Base-by-base conservation (phyloP, 306 rosid species). In the Aeschynomene evenia region DNA sequence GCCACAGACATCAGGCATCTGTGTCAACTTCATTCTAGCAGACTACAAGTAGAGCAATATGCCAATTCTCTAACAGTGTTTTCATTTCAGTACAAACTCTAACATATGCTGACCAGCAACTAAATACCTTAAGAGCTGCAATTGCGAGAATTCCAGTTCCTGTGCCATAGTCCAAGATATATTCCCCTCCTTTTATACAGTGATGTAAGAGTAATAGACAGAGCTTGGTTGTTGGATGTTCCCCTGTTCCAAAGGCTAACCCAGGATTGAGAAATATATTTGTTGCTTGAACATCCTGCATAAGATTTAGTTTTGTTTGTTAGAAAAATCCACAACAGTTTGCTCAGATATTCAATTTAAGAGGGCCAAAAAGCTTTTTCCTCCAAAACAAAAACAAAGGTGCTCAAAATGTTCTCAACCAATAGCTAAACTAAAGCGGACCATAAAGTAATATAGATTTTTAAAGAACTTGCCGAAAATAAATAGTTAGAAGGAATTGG, bases 131-230 rank as follows among this genome's bases (percentile, higher is more conserved):
- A 4, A 90, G 72, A 56, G 97, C 92, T 56, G 91, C 94, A 60
- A 93, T 83, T 45, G 97, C 91, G 13, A 93, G 98, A 85, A 93
- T 82, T 76, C 97, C 98, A 76, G 98, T 79, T 43, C 98, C 97
- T 3, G 97, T 93, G 79, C 98, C 98, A 48, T 93, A 88, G 84
- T 93, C 98, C 67, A 90, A 80, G 76, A 93, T 34, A 56, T 15
- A 55, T 81, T 90, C 97, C 69, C 97, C 96, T 60, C 97, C 98
- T 66, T 73, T 75, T 54, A 90, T 82, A 66, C 84, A 75, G 56
- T 72, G 45, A 46, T 72, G 89, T 59, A 93, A 84, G 70, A 90
- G 81, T 83, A 86, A 72, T 36, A 93, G 85, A 85, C 98, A 88
- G 77, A 93, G 65, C 72, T 84, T 90, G 21, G 98, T 93, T 20